Conservation (phyloP, 768 basidiomycete genomes). For the Dacryopinax primogenitus region DNA sequence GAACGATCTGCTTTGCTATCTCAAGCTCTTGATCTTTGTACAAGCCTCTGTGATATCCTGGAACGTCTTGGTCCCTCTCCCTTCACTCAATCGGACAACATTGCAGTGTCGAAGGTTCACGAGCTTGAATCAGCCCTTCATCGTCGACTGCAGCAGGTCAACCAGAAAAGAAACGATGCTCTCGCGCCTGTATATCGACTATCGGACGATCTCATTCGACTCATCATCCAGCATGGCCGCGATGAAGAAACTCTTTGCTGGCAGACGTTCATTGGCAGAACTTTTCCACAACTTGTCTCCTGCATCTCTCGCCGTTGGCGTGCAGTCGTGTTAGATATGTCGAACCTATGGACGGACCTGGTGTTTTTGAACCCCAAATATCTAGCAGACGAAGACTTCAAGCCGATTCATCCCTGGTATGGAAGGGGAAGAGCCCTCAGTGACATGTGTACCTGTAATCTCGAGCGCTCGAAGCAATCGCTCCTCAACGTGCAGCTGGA, state of each 20-base stretch:
- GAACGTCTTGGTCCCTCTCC: no score
- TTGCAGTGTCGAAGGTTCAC: not conserved
- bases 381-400: not conserved
- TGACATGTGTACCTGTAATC: not conserved
- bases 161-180: not conserved
- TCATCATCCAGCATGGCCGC: not conserved
- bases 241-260: not conserved
- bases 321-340: not conserved
- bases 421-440: not conserved
- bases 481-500: not conserved
- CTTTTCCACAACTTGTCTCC: not conserved
- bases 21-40: no score
- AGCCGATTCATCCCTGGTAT: not conserved
- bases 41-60: no score
- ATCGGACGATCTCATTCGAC: not conserved
- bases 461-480: not conserved
- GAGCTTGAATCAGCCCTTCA: not conserved
- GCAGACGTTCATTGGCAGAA: not conserved
- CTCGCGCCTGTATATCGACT: not conserved
- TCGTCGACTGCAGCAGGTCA: not conserved
- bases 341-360: not conserved
- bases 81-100: no score
- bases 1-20: no score
- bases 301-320: not conserved
- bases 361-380: not conserved